Evolutionary conservation across 495 filamentous ascomycete species (phyloP).

Genomic region (Aspergillus incahuasiensis): DNA sequence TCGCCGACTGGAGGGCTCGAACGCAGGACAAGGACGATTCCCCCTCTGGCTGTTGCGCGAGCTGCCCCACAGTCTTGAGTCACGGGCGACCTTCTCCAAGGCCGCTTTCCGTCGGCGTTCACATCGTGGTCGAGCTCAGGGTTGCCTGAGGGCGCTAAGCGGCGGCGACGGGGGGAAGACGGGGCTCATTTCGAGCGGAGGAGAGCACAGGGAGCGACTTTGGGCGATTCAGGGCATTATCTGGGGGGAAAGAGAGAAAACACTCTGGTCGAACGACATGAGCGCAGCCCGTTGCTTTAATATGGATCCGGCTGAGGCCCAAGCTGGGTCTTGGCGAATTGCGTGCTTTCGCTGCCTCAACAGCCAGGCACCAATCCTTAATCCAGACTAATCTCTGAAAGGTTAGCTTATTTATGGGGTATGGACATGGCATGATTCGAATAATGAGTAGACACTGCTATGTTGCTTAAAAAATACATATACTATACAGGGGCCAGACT

Average conservation of each 20-base stretch:
- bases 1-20: not conserved
- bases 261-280: slow-evolving; percentile 1
- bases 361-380: not conserved
- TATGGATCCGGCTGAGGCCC: slow-evolving; percentile 17
- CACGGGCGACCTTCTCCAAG: slow-evolving; percentile 3
- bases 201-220: not conserved
- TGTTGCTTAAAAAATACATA: too few species aligned
- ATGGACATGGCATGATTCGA: too few species aligned
- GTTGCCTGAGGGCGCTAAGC: not conserved
- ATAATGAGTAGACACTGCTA: too few species aligned
- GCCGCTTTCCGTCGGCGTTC: slow-evolving; percentile 22
- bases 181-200: not conserved
- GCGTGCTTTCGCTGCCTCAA: slow-evolving; percentile 30
- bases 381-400: too few species aligned
- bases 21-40: not conserved
- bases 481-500: slow-evolving; percentile 5
- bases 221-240: not conserved
- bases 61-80: slow-evolving; percentile 13
- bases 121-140: slow-evolving; percentile 4
- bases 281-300: slow-evolving; percentile 28
- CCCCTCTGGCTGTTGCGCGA: slow-evolving; percentile 13
- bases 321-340: slow-evolving; percentile 35
- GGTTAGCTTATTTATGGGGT: too few species aligned
- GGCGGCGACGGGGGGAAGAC: not conserved
- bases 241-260: slow-evolving; percentile 9